Percentiles rank a stretch among this genome's conserved stretches.
These are phyloP conservation scores for Ustilago hordei DNA, from an alignment of 1,284 basidiomycete genomes.

Conservation along the genomic window DNA sequence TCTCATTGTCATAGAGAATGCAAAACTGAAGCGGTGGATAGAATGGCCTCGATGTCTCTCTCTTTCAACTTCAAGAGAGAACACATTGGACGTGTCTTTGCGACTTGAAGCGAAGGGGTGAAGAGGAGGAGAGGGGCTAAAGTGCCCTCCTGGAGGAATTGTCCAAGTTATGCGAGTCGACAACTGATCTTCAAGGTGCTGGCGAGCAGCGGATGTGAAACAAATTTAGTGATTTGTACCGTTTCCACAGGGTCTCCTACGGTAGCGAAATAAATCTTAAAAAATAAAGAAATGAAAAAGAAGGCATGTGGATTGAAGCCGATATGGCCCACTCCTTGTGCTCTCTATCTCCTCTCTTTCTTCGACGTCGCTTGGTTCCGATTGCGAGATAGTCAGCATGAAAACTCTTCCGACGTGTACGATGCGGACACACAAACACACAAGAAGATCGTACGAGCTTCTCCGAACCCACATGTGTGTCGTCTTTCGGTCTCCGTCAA, in stretches of 20 bases:
- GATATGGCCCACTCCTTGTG: conserved; percentile 13
- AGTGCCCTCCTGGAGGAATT: conserved; percentile 1
- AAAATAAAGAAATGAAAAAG: neutral
- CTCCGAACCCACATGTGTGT: neutral
- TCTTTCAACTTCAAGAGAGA: neutral
- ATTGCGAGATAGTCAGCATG: neutral
- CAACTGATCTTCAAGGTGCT: conserved; percentile 5
- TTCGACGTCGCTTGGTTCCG: neutral
- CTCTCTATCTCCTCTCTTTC: neutral
- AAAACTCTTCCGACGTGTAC: neutral
- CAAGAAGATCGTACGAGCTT: neutral
- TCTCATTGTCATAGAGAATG: neutral
- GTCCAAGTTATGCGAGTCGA: neutral
- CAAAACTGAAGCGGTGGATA: neutral
- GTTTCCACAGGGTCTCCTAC: neutral
- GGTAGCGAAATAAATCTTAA: neutral
- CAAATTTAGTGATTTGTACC: conserved; percentile 5
- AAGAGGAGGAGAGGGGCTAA: neutral
- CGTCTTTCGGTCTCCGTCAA: neutral
- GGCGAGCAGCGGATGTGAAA: neutral
- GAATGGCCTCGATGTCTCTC: neutral
- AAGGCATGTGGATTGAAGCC: conserved; percentile 23
- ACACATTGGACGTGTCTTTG: neutral
- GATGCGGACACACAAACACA: neutral
- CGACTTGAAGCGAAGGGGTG: neutral